Evolutionary conservation across 441 rosid genomes (phyloP).

Genomic region (Populus hybrid): DNA sequence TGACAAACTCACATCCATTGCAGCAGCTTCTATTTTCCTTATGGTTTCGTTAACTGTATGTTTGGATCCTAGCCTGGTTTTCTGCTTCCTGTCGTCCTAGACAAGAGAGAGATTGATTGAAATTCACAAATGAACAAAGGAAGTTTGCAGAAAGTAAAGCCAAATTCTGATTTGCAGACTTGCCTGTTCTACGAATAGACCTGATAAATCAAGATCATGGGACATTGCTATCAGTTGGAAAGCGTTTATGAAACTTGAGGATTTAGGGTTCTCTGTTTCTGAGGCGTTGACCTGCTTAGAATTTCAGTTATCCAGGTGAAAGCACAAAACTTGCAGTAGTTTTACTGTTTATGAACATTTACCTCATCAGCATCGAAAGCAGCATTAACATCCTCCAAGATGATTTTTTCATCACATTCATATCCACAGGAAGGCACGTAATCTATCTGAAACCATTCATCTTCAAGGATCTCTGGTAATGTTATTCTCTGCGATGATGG

Average conservation of each 20-base stretch:
- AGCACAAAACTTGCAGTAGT: not conserved
- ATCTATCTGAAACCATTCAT: slow-evolving; percentile 66
- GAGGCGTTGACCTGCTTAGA: slow-evolving; percentile 47
- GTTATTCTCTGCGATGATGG: slow-evolving; percentile 56
- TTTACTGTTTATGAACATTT: slow-evolving; percentile 17
- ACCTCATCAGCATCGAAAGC: slow-evolving; percentile 64
- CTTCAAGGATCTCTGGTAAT: slow-evolving; percentile 61
- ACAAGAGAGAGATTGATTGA: not conserved
- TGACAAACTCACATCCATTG: slow-evolving; percentile 58
- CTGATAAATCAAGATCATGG: slow-evolving; percentile 82
- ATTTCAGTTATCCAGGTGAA: slow-evolving; percentile 14
- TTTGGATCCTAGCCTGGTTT: slow-evolving; percentile 65
- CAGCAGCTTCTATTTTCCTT: slow-evolving; percentile 85
- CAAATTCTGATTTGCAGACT: slow-evolving; percentile 9
- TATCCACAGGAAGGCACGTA: slow-evolving; percentile 52
- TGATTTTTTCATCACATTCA: slow-evolving; percentile 33
- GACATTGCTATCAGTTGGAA: slow-evolving; percentile 95
- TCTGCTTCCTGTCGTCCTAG: slow-evolving; percentile 60
- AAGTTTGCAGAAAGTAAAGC: slow-evolving; percentile 1
- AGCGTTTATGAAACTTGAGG: slow-evolving; percentile 83
- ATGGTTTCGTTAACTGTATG: slow-evolving; percentile 68
- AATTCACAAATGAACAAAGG: not conserved
- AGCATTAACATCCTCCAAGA: slow-evolving; percentile 50
- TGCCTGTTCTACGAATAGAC: slow-evolving; percentile 81
- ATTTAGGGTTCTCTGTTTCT: slow-evolving; percentile 38